A percentile compares a stretch with the other conserved stretches of the same genome.
These are phyloP conservation scores for Ganoderma resinaceum DNA, from an alignment of 1,284 basidiomycete genomes.

Conservation along the genomic window DNA sequence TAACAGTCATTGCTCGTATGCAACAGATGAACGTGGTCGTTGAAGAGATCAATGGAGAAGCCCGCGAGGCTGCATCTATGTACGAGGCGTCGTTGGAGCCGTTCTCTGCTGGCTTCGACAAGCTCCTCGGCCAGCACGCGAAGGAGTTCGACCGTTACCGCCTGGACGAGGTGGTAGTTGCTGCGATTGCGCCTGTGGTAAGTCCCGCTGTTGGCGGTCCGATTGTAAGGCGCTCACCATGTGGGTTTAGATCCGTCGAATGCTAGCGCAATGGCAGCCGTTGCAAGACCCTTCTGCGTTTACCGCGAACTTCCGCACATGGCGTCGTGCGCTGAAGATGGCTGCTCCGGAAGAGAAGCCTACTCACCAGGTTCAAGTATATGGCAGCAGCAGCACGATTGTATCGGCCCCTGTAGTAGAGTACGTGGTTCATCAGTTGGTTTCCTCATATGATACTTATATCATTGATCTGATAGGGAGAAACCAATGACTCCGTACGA, in stretches of 20 bases:
- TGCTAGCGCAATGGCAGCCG: constrained; percentile 76
- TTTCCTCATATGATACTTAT: background rate
- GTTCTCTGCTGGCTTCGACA: constrained; percentile 76
- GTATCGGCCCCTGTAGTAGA: constrained; percentile 42
- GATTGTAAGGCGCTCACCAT: background rate
- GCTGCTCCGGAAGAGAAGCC: constrained; percentile 50
- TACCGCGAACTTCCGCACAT: constrained; percentile 69
- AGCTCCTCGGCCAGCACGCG: constrained; percentile 74
- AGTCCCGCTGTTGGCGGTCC: constrained; percentile 36
- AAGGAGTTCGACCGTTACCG: constrained; percentile 82
- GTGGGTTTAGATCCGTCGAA: constrained; percentile 58
- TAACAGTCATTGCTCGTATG: constrained; percentile 75
- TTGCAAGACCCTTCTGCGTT: constrained; percentile 71
- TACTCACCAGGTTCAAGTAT: constrained; percentile 60
- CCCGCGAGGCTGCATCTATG: constrained; percentile 65
- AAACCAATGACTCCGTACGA: constrained; percentile 94
- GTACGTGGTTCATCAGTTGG: constrained; percentile 40
- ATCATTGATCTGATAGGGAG: constrained; percentile 45
- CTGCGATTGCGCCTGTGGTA: constrained; percentile 83
- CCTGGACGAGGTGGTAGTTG: constrained; percentile 93
- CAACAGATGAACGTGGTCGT: constrained; percentile 79
- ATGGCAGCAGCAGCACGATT: constrained; percentile 54
- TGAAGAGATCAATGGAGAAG: constrained; percentile 69
- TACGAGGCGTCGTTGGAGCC: constrained; percentile 76
- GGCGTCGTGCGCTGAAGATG: constrained; percentile 73